phyloP scores from a whole-genome alignment of 2,329 filamentous ascomycete species.

The Penicillium vulpinum region DNA sequence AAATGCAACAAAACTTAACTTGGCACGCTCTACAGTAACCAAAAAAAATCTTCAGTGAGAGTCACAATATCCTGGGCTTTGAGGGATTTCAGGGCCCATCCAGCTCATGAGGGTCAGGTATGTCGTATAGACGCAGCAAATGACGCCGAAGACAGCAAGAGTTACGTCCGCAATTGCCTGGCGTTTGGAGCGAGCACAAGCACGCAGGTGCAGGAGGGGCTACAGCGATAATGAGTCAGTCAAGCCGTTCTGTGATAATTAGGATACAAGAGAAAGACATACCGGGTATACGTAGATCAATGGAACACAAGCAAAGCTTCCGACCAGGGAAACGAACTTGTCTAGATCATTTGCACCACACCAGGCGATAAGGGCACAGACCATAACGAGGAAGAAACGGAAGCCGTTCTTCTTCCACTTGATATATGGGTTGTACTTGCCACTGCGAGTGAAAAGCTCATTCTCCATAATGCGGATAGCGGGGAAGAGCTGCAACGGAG shows the following conservation, averaged over 20 bases:
- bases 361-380: slow-evolving; percentile 88
- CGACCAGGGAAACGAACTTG: slow-evolving; percentile 95
- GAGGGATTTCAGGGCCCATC: slow-evolving; percentile 60
- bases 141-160: slow-evolving; percentile 77
- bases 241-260: neutral
- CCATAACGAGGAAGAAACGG: slow-evolving; percentile 85
- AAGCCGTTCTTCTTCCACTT: slow-evolving; percentile 99
- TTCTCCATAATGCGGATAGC: slow-evolving; percentile 97
- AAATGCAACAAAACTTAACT: slow-evolving; percentile 3
- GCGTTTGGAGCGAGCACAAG: slow-evolving; percentile 67
- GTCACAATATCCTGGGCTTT: slow-evolving; percentile 66
- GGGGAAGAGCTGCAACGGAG: slow-evolving; percentile 94
- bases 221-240: slow-evolving; percentile 39
- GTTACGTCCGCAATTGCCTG: slow-evolving; percentile 71
- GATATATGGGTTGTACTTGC: slow-evolving; percentile 97
- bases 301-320: slow-evolving; percentile 96
- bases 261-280: slow-evolving; percentile 47
- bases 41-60: slow-evolving; percentile 16
- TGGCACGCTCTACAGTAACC: slow-evolving; percentile 10
- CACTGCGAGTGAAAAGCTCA: slow-evolving; percentile 86
- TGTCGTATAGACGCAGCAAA: slow-evolving; percentile 92
- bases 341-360: slow-evolving; percentile 88
- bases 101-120: slow-evolving; percentile 82
- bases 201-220: slow-evolving; percentile 87
- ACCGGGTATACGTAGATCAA: slow-evolving; percentile 97